These are phyloP conservation scores for Xylaria longipes DNA, from an alignment of 495 filamentous ascomycete genomes.

Conservation along the genomic window DNA sequence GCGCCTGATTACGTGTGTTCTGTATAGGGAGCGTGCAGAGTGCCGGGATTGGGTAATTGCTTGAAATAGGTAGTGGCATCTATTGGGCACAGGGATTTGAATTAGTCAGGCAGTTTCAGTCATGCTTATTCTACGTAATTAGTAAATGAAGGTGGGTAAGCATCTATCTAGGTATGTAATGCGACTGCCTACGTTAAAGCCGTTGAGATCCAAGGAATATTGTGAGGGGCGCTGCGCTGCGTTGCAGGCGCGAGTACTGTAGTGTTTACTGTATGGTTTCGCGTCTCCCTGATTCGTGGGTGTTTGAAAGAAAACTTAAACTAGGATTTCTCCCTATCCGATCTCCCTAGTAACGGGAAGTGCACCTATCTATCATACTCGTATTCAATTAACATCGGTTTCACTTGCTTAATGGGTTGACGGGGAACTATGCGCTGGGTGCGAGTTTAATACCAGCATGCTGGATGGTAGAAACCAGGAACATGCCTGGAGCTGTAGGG, in stretches of 20 bases:
- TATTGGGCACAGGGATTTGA: not conserved
- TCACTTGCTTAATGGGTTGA: not conserved
- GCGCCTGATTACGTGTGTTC: not conserved
- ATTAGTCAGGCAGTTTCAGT: not conserved
- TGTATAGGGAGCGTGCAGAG: not conserved
- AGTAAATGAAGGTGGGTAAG: not conserved
- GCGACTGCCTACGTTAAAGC: not conserved
- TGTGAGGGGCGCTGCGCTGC: not conserved
- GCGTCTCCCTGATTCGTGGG: not conserved
- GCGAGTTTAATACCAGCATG: too few relatives aligned
- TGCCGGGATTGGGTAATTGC: not conserved
- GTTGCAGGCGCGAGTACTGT: not conserved
- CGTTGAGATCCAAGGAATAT: not conserved
- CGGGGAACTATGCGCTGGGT: not conserved
- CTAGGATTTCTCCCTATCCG: not conserved
- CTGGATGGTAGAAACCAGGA: not conserved
- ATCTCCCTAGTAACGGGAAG: not conserved
- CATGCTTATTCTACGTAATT: slow-evolving; percentile 2
- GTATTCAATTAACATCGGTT: not conserved
- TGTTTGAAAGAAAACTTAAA: not conserved
- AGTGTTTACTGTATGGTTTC: not conserved
- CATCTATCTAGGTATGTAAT: not conserved
- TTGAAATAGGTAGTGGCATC: not conserved
- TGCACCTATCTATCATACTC: not conserved
- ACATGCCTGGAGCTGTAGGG: not conserved